Evolutionary conservation across 2,329 filamentous ascomycete genomes (phyloP), one percentile per base, ranked within the genome.

Genomic region (Cordyceps sp.): DNA sequence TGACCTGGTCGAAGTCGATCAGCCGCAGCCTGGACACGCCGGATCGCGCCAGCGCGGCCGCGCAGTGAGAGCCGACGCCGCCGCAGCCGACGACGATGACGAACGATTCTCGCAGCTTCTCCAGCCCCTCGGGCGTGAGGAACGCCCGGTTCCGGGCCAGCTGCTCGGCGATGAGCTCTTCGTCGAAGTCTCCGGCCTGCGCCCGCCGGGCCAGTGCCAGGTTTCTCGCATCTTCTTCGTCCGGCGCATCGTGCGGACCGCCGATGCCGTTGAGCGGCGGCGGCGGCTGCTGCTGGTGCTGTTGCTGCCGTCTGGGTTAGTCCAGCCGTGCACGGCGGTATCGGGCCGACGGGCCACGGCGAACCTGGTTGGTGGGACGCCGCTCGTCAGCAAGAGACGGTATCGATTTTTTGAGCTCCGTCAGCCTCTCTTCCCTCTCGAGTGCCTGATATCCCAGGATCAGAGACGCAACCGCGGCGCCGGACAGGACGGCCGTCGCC

Each of bases 1-100:
- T 93, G 22, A 98, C 88, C 64, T 98, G 90, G 52, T 98, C 90
- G 51, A 98, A 98, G 54, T 98, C 90, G 42, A 98, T 74, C 24
- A 98, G 69, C 1, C 90, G 77, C 33, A 98, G 66, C 44, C 75
- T 78, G n/a, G 79, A 77, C 27, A 93, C 84, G 21, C 90, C 90
- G 0, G 86, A 93, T 20, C 90, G 77, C 5, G 84, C 79, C 20
- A 98, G 72, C 4, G 90, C 78, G 2, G 86, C 78, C 5, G 78
- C 72, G 39, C 83, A 86, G 59, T 98, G 92, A 6, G 85, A 94
- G 29, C 90, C 90, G 5, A 98, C 90, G 26, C 90, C 90, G 39
- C 90, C 90, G 42, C 85, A 88, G 4, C 90, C 90, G 10, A 98
- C 85, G 2, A 98, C 71, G 25, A 96, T 67, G 29, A 98, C 71